Evolutionary conservation across 2,329 filamentous ascomycete genomes (phyloP).

Genomic region (Curvularia sp.): DNA sequence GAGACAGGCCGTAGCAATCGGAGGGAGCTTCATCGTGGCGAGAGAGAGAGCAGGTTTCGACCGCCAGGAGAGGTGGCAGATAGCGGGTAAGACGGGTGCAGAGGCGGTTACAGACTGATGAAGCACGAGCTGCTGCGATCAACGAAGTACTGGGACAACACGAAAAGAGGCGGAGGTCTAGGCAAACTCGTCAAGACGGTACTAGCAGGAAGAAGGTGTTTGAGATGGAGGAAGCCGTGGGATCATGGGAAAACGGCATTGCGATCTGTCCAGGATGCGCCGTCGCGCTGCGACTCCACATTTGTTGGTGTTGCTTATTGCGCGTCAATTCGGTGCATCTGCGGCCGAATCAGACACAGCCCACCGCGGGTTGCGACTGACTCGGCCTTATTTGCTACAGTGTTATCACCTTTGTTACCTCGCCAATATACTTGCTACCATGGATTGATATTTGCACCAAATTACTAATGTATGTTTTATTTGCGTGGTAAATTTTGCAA

Average conservation of each 20-base stretch:
- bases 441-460: background rate
- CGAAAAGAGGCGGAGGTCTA: background rate
- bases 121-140: slow-evolving; percentile 11
- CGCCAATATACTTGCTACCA: background rate
- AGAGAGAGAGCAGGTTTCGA: background rate
- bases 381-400: slow-evolving; percentile 1
- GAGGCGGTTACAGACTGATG: background rate
- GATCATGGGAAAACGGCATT: slow-evolving; percentile 1
- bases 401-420: background rate
- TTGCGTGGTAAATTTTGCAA: background rate
- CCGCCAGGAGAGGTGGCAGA: background rate
- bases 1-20: slow-evolving; percentile 45
- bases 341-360: slow-evolving; percentile 16
- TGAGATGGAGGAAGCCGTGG: background rate
- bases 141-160: slow-evolving; percentile 4
- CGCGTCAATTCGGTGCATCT: slow-evolving; percentile 12
- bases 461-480: background rate
- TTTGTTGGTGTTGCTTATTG: slow-evolving; percentile 18
- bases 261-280: slow-evolving; percentile 9
- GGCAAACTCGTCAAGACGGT: background rate
- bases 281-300: slow-evolving; percentile 16
- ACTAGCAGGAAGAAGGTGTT: background rate
- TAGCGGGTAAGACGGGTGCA: background rate
- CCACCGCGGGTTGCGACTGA: background rate
- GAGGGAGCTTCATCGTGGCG: slow-evolving; percentile 40